Conservation (phyloP, 1,284 basidiomycete species). For the Fomitopsis pinicola region DNA sequence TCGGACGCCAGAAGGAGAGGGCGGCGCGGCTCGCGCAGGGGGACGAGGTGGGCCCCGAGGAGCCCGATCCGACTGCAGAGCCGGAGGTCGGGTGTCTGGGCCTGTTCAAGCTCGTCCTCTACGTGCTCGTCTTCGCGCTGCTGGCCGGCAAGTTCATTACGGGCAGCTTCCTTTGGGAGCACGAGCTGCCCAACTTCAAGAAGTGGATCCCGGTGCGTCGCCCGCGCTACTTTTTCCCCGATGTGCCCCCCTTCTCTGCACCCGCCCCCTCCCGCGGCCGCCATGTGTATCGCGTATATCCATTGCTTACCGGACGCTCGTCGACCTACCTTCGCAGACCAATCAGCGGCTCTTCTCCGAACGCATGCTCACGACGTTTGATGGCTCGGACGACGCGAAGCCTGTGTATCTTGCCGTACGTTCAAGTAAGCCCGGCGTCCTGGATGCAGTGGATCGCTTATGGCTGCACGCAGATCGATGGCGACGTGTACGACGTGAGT, state of each 20-base stretch:
- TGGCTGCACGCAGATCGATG: slow-evolving; percentile 62
- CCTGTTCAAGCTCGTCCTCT: slow-evolving; percentile 65
- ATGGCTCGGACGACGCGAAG: slow-evolving; percentile 65
- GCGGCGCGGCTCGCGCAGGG: slow-evolving; percentile 71
- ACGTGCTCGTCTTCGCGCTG: slow-evolving; percentile 45
- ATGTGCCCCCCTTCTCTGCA: background rate
- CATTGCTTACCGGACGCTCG: background rate
- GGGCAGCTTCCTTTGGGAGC: slow-evolving; percentile 77
- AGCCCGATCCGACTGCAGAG: slow-evolving; percentile 65
- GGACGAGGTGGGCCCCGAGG: slow-evolving; percentile 66
- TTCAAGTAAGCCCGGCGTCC: slow-evolving; percentile 7
- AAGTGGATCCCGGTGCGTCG: slow-evolving; percentile 21
- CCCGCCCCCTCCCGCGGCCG: background rate
- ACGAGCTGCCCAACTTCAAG: slow-evolving; percentile 35
- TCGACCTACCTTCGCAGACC: slow-evolving; percentile 25
- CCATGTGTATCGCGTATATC: background rate
- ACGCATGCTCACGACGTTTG: slow-evolving; percentile 61
- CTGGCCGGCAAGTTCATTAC: slow-evolving; percentile 79
- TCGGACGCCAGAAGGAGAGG: slow-evolving; percentile 64
- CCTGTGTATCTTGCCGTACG: slow-evolving; percentile 85
- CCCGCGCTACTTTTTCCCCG: background rate
- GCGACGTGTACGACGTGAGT: slow-evolving; percentile 91
- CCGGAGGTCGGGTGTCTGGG: slow-evolving; percentile 61
- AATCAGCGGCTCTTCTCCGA: slow-evolving; percentile 75
- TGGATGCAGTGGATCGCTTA: background rate